Conservation (phyloP, 202 grass and related monocot genomes). For the Schoenoplectus triqueter region DNA sequence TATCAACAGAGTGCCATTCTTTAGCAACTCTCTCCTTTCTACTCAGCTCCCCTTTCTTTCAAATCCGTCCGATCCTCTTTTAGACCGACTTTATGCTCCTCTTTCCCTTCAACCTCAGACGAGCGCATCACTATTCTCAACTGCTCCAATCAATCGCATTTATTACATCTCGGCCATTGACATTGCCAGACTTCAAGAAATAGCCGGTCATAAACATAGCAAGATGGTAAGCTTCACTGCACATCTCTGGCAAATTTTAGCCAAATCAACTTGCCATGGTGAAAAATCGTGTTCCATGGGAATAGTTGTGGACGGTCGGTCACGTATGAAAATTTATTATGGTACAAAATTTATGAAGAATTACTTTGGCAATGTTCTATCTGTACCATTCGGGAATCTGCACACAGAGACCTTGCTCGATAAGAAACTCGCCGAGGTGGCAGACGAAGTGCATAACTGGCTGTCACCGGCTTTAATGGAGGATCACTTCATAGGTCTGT, state of each 20-base stretch:
- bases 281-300: slow-evolving; percentile 66
- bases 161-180: slow-evolving; percentile 55
- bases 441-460: slow-evolving; percentile 58
- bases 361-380: slow-evolving; percentile 82
- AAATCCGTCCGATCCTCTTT: slow-evolving; percentile 34
- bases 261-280: slow-evolving; percentile 26
- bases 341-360: slow-evolving; percentile 37
- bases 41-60: slow-evolving; percentile 36
- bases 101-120: slow-evolving; percentile 27
- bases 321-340: slow-evolving; percentile 25
- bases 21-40: slow-evolving; percentile 49
- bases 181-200: slow-evolving; percentile 40
- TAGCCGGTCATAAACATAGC: slow-evolving; percentile 45
- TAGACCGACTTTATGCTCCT: slow-evolving; percentile 47
- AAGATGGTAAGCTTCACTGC: slow-evolving; percentile 77
- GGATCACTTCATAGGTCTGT: slow-evolving; percentile 56
- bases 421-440: slow-evolving; percentile 59
- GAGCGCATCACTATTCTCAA: not conserved
- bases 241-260: slow-evolving; percentile 59
- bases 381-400: slow-evolving; percentile 56
- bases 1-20: slow-evolving; percentile 37
- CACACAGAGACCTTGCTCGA: not conserved
- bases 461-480: slow-evolving; percentile 45
- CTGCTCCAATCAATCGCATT: slow-evolving; percentile 58
- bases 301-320: slow-evolving; percentile 65